Evolutionary conservation across 371 early-diverging fungal genomes (phyloP), one percentile per base, ranked within the genome.

Genomic region (Syncephalastrum monosporum): DNA sequence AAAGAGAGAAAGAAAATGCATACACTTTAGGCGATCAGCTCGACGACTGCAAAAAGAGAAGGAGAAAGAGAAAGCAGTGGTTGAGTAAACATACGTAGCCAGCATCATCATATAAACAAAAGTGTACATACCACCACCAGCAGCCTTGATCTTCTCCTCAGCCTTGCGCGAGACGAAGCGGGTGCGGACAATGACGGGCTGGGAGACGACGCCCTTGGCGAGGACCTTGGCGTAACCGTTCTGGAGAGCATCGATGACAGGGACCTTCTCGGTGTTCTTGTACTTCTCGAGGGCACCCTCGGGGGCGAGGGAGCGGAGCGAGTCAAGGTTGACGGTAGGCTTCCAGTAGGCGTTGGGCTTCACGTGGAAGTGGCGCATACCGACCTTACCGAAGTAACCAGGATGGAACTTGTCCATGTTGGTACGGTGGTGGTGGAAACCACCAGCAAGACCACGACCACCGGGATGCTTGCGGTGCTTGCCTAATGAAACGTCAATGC

Each of bases 391-490:
- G 75, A 98, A 99, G 94, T 97, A 98, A 82, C 99, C 99, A 68
- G 99, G 99, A 86, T 99, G 99, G 93, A 94, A 99, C 91, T 93
- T 98, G 84, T 98, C 96, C 92, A 99, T 96, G 88, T 96, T 95
- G 85, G 96, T 99, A 70, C 98, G 92, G 91, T 99, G 98, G 82
- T 99, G 99, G 83, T 97, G 97, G 79, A 92, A 89, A 88, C 99
- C 99, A 92, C 99, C 99, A 83, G 99, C 98, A 77, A 94, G 86
- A 95, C 99, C 99, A 81, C 99, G 91, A 91, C 99, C 99, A 79
- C 99, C 99, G 72, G 99, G 97, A 82, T 99, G 99, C 90, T 99
- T 99, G 75, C 99, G 90, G 92, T 99, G 99, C 92, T 99, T 99
- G 64, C 98, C 94, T 77, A 82, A 54, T 50, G 19, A 45, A 10